phyloP scores from a whole-genome alignment of 768 basidiomycete genomes.

The Epithele typhae region DNA sequence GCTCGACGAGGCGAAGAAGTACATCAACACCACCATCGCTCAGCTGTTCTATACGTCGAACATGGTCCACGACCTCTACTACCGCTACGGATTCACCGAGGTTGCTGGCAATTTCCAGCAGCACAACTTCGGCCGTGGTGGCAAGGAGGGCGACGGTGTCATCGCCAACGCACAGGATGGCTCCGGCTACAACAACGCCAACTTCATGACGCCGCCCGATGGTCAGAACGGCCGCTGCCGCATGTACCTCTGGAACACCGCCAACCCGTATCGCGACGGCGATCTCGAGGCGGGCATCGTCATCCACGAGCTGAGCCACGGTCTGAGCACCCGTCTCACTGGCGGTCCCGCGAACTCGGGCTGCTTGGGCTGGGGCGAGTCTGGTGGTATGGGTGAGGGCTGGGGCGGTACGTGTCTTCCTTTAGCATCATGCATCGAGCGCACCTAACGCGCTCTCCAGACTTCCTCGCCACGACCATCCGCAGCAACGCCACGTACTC shows the following conservation, averaged over 20 bases:
- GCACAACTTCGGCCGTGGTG: constrained; percentile 92
- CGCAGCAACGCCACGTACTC: constrained; percentile 70
- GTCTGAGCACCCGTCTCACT: constrained; percentile 89
- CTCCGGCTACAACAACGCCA: constrained; percentile 87
- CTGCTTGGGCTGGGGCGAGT: constrained; percentile 94
- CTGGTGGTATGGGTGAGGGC: constrained; percentile 97
- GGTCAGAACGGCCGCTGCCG: constrained; percentile 89
- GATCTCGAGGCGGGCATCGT: constrained; percentile 97
- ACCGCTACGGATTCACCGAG: constrained; percentile 87
- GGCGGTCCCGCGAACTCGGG: constrained; percentile 92
- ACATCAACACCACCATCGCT: constrained; percentile 82
- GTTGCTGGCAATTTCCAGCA: constrained; percentile 95
- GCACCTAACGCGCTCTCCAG: constrained; percentile 25
- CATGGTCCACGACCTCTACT: constrained; percentile 78
- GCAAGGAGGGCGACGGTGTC: constrained; percentile 82
- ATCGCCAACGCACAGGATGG: constrained; percentile 97
- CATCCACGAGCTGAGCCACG: constrained; percentile 87
- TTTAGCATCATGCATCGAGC: too few species aligned
- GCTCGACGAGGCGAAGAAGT: constrained; percentile 67
- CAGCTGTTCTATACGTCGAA: constrained; percentile 89
- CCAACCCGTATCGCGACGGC: constrained; percentile 87
- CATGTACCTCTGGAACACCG: constrained; percentile 96
- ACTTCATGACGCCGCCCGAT: constrained; percentile 84
- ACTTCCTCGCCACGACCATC: constrained; percentile 85
- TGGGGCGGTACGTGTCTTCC: constrained; percentile 66